These are phyloP conservation scores for Aphanocladium album DNA, from an alignment of 2,329 filamentous ascomycete species.

Conservation along the genomic window DNA sequence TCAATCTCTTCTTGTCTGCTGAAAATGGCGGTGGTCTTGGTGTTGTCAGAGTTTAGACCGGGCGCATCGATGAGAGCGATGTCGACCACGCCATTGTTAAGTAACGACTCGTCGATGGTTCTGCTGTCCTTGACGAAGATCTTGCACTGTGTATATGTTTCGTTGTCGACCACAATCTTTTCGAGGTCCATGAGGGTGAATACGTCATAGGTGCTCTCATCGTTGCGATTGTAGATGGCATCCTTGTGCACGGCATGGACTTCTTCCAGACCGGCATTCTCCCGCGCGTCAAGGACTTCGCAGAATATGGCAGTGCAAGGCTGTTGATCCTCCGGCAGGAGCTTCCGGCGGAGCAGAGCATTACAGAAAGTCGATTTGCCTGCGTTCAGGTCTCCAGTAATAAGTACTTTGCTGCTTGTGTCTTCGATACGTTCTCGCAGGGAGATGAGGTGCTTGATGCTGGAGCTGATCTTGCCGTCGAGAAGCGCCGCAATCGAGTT, in stretches of 20 bases:
- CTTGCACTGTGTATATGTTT: conserved; percentile 89
- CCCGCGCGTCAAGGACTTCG: conserved; percentile 86
- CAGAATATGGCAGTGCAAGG: conserved; percentile 98
- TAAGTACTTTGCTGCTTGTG: conserved; percentile 91
- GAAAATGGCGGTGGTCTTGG: conserved; percentile 96
- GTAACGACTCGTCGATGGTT: conserved; percentile 82
- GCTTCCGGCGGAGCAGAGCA: conserved; percentile 84
- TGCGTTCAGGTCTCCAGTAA: conserved; percentile 93
- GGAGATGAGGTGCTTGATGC: conserved; percentile 81
- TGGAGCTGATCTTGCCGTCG: conserved; percentile 91
- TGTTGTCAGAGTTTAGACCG: conserved; percentile 89
- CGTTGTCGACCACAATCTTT: conserved; percentile 83
- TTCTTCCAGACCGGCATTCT: conserved; percentile 88
- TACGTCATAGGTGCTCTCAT: conserved; percentile 91
- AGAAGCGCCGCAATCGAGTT: conserved; percentile 81
- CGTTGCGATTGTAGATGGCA: conserved; percentile 73
- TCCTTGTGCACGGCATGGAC: conserved; percentile 92
- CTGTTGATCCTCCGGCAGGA: conserved; percentile 94
- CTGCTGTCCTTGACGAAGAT: conserved; percentile 91
- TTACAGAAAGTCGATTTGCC: conserved; percentile 99
- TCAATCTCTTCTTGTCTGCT: conserved; percentile 97
- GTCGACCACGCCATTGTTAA: conserved; percentile 97
- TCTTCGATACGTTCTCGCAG: conserved; percentile 94
- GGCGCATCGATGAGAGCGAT: conserved; percentile 97
- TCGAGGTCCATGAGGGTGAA: conserved; percentile 75